These are phyloP conservation scores for Zygnema circumcarinatum DNA, from an alignment of 139 green algal species.

Conservation along the genomic window DNA sequence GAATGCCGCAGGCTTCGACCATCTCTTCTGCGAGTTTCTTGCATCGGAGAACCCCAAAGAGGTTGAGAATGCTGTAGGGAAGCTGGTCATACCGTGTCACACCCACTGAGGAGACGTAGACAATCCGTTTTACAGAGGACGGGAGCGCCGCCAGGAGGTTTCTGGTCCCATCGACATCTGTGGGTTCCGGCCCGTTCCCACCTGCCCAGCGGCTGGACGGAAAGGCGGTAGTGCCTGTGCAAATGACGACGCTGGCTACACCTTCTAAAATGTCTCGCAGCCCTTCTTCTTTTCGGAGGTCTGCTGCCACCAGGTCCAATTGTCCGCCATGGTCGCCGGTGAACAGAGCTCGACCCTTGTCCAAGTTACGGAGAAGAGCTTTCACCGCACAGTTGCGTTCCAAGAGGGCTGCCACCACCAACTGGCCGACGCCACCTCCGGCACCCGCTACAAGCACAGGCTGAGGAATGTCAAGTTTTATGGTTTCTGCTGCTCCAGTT, in stretches of 20 bases:
- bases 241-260: conserved; percentile 22
- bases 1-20: conserved; percentile 71
- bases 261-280: neutral
- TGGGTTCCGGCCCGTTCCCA: conserved; percentile 50
- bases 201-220: conserved; percentile 49
- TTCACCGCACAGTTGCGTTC: neutral
- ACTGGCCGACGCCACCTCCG: neutral
- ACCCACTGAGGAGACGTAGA: conserved; percentile 85
- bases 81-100: conserved; percentile 73
- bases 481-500: no score
- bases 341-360: neutral
- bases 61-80: conserved; percentile 81
- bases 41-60: conserved; percentile 93
- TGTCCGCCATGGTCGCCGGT: neutral
- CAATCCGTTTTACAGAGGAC: conserved; percentile 75
- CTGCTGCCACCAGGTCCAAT: neutral
- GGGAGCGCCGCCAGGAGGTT: conserved; percentile 50
- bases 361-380: neutral
- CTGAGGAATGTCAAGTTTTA: no score
- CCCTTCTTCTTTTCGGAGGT: neutral
- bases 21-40: conserved; percentile 82
- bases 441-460: neutral
- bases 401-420: neutral
- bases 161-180: conserved; percentile 8
- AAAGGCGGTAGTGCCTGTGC: conserved; percentile 48